Evolutionary conservation across 495 filamentous ascomycete species (phyloP).

Genomic region (Penicillium macrosclerotiorum): DNA sequence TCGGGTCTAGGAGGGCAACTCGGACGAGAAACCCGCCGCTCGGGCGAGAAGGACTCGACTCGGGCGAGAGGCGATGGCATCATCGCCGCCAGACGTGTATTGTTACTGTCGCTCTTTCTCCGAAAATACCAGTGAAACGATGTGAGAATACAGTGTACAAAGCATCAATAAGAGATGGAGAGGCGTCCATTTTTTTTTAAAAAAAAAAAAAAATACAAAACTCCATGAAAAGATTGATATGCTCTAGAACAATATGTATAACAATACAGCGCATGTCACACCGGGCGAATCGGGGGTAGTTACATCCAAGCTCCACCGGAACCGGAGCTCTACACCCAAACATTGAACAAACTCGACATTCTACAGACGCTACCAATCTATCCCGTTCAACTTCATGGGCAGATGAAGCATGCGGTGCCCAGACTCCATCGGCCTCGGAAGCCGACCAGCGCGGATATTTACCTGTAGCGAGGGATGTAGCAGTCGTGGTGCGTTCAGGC

Average conservation of each 20-base stretch:
- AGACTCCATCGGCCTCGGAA: conserved; percentile 35
- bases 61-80: conserved; percentile 18
- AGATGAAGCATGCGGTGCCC: conserved; percentile 41
- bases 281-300: not conserved
- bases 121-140: too few relatives aligned
- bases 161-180: not conserved
- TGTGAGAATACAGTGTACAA: not conserved
- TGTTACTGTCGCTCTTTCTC: conserved; percentile 4
- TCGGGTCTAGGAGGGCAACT: not conserved
- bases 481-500: conserved; percentile 48
- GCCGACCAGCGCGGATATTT: conserved; percentile 53
- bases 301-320: not conserved
- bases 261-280: too few relatives aligned
- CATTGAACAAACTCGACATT: not conserved
- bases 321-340: too few relatives aligned
- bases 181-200: too few relatives aligned
- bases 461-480: conserved; percentile 57
- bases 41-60: conserved; percentile 19
- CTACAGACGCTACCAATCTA: conserved; percentile 15
- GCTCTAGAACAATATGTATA: too few relatives aligned
- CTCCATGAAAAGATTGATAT: too few relatives aligned
- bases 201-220: too few relatives aligned
- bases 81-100: conserved; percentile 6
- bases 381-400: conserved; percentile 37
- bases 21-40: conserved; percentile 14